phyloP scores from a whole-genome alignment of 2,329 filamentous ascomycete species.

The Podosphaera xanthii region DNA sequence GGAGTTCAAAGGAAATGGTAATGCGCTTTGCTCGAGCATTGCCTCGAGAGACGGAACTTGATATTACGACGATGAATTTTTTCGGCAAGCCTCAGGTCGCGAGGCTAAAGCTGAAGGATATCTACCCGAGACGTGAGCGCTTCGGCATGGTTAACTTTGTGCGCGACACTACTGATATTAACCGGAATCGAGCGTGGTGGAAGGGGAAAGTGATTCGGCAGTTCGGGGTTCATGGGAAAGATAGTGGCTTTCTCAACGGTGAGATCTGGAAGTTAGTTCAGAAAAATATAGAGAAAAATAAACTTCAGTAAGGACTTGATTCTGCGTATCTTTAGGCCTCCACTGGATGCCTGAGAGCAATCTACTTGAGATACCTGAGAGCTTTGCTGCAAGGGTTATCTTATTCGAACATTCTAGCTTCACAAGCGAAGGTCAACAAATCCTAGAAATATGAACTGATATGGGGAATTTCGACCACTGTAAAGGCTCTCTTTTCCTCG shows the following conservation, averaged over 20 bases:
- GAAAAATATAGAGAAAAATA: slow-evolving; percentile 6
- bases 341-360: too few species aligned
- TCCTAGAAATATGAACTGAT: too few species aligned
- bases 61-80: slow-evolving; percentile 20
- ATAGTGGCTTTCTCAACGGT: slow-evolving; percentile 7
- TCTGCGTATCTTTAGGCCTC: too few species aligned
- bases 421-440: too few species aligned
- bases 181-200: slow-evolving; percentile 13
- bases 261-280: slow-evolving; percentile 14
- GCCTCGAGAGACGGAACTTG: slow-evolving; percentile 19
- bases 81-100: slow-evolving; percentile 18
- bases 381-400: too few species aligned
- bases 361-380: too few species aligned
- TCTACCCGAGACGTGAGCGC: slow-evolving; percentile 10
- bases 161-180: slow-evolving; percentile 9
- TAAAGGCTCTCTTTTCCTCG: too few species aligned
- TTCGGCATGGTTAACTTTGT: slow-evolving; percentile 16
- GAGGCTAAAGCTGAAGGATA: slow-evolving; percentile 10
- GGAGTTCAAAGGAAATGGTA: slow-evolving; percentile 32
- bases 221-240: slow-evolving; percentile 14
- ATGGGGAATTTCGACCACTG: too few species aligned
- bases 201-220: slow-evolving; percentile 9
- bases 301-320: background rate
- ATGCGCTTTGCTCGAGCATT: slow-evolving; percentile 26
- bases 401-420: too few species aligned